Conservation (phyloP, 805 yeast genomes). For the Ogataea salicorniae region DNA sequence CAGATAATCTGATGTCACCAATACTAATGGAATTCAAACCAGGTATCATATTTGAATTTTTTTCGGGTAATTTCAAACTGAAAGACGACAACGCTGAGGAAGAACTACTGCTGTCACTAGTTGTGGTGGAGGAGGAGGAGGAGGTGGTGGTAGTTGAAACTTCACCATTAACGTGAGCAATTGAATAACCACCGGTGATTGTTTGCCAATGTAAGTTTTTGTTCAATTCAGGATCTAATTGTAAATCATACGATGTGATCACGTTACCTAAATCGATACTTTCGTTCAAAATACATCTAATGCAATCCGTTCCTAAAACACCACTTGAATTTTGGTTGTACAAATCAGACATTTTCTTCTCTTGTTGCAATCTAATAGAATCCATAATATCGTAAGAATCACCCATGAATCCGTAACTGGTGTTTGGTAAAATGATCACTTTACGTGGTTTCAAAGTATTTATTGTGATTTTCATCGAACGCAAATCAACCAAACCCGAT, state of each 20-base stretch:
- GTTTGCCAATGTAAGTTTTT: constrained; percentile 75
- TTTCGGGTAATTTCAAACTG: constrained; percentile 10
- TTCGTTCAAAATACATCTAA: constrained; percentile 34
- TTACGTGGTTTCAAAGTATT: constrained; percentile 76
- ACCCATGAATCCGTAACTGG: constrained; percentile 20
- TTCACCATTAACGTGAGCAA: constrained; percentile 78
- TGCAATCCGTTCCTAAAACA: constrained; percentile 21
- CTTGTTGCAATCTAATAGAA: constrained; percentile 17
- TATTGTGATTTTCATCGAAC: constrained; percentile 74
- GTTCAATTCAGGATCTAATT: constrained; percentile 60
- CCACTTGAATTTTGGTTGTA: constrained; percentile 14
- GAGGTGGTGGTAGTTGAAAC: constrained; percentile 26
- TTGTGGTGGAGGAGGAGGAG: constrained; percentile 6
- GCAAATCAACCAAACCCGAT: constrained; percentile 75
- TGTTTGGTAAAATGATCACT: constrained; percentile 43
- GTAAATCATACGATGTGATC: constrained; percentile 50
- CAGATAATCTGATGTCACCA: constrained; percentile 85
- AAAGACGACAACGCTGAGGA: constrained; percentile 6
- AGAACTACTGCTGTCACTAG: constrained; percentile 1
- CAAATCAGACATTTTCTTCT: constrained; percentile 10
- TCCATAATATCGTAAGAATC: constrained; percentile 18
- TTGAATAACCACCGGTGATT: constrained; percentile 71
- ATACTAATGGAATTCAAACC: constrained; percentile 42
- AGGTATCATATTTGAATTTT: constrained; percentile 9
- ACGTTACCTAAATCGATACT: constrained; percentile 48